A percentile compares a stretch with the other conserved stretches of the same genome.
These are phyloP conservation scores for Cordia subcordata DNA, from an alignment of 257 asterid genomes.

Conservation along the genomic window DNA sequence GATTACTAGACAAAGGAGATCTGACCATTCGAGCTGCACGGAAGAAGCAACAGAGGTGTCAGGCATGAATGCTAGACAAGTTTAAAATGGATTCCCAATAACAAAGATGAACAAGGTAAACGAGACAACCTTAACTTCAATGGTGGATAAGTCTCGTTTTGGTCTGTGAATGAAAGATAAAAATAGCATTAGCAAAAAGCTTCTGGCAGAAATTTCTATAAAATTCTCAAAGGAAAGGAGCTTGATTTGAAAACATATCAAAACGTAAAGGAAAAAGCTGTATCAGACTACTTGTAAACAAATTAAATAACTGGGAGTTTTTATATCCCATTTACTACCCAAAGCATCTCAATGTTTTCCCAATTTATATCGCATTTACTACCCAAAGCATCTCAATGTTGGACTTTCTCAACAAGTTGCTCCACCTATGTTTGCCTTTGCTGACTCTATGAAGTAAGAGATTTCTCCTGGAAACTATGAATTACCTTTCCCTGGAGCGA, in stretches of 20 bases:
- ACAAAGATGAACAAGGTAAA: constrained; percentile 1
- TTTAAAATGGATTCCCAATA: not conserved
- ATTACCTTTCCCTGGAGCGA: constrained; percentile 61
- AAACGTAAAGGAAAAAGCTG: too few relatives aligned
- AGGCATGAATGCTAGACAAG: constrained; percentile 14
- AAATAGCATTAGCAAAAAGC: constrained; percentile 20
- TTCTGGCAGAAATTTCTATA: not conserved
- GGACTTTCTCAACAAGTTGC: not conserved
- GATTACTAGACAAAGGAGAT: constrained; percentile 19
- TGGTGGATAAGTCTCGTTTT: constrained; percentile 75
- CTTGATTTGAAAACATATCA: not conserved
- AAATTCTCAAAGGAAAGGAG: not conserved
- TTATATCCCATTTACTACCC: too few relatives aligned
- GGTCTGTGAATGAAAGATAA: constrained; percentile 53
- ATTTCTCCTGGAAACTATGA: not conserved
- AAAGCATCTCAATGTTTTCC: too few relatives aligned
- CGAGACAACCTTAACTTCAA: constrained; percentile 49
- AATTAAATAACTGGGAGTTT: too few relatives aligned
- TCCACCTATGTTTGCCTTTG: not conserved
- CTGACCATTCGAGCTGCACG: constrained; percentile 83
- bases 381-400: too few relatives aligned
- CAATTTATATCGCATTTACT: too few relatives aligned
- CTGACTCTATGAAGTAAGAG: not conserved
- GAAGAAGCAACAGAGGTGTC: constrained; percentile 15
- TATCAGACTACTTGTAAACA: too few relatives aligned